Base-by-base conservation (phyloP, 2,329 filamentous ascomycete species). In the Cladosporium sp. region DNA sequence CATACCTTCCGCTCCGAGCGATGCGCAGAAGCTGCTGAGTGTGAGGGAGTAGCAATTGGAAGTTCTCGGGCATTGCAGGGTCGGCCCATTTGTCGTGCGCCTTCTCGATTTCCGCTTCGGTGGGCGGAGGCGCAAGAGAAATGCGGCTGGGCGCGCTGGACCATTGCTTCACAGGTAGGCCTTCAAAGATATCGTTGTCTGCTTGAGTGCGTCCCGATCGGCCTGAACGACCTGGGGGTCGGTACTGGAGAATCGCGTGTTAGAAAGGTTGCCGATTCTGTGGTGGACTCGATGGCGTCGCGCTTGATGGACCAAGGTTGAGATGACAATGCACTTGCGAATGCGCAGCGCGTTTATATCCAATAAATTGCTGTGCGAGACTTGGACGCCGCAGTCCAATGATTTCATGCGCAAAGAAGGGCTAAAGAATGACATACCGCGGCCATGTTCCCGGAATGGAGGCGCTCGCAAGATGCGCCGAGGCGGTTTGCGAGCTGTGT, bases 141-240 rank as follows among this genome's bases (percentile, higher is more conserved):
- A 67, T 56, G 19, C 62, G 63, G 10, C 62, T 53, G n/a, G 55
- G 50, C 22, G 58, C 53, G 32, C 87, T 83, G 52, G 87, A 84
- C 86, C 90, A 97, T 79, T 95, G 89, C 64, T 90, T 86, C 54
- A 96, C 86, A 13, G 92, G 92, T 9, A 96, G 79, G 55, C 90
- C 89, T 77, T 81, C 75, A 46, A 82, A 78, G 46, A 84, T 76
- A 73, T 86, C 84, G 66, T 85, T 81, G 59, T 87, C 83, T 49
- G 78, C 73, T 59, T 81, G 78, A 41, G 72, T 73, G 56, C 80
- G 78, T 53, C 78, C 75, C 54, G 77, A 78, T 59, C 81, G 76
- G 55, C 80, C 79, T 56, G 77, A 79, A 16, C 78, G 77, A 57
- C 79, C 78, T 53, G 77, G 76, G 43, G 77, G 76, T 49, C 79